Evolutionary conservation across 2,329 filamentous ascomycete species (phyloP).

Genomic region (Scytalidium lignicola): DNA sequence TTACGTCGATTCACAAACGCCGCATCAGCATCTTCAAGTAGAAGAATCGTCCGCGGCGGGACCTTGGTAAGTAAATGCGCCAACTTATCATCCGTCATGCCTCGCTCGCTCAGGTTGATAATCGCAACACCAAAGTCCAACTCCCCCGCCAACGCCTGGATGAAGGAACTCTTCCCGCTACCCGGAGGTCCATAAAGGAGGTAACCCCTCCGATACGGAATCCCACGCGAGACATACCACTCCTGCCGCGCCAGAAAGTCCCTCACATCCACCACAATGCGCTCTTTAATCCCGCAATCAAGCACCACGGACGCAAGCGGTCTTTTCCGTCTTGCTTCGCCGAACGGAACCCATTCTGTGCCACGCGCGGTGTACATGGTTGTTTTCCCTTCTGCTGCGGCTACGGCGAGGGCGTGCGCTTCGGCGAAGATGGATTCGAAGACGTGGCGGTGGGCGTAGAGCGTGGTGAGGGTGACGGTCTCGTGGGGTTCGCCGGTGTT

Average conservation of each 20-base stretch:
- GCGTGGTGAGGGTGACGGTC: slow-evolving; percentile 83
- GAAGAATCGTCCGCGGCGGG: slow-evolving; percentile 47
- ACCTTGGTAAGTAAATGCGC: slow-evolving; percentile 44
- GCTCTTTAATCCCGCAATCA: slow-evolving; percentile 65
- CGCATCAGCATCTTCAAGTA: slow-evolving; percentile 52
- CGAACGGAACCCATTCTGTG: slow-evolving; percentile 80
- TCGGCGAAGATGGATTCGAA: slow-evolving; percentile 89
- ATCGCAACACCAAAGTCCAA: slow-evolving; percentile 49
- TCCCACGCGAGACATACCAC: slow-evolving; percentile 78
- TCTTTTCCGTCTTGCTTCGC: slow-evolving; percentile 78
- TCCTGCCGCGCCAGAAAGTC: slow-evolving; percentile 63
- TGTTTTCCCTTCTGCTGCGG: slow-evolving; percentile 86
- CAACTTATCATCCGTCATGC: slow-evolving; percentile 54
- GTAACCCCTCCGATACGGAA: slow-evolving; percentile 73
- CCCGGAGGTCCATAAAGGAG: slow-evolving; percentile 73
- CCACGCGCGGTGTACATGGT: slow-evolving; percentile 83
- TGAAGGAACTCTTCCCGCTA: slow-evolving; percentile 85
- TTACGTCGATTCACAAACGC: slow-evolving; percentile 48
- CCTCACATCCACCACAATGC: slow-evolving; percentile 43
- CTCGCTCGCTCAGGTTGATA: slow-evolving; percentile 42
- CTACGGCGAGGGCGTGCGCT: slow-evolving; percentile 73
- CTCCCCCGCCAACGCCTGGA: slow-evolving; percentile 81
- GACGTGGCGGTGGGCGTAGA: slow-evolving; percentile 83
- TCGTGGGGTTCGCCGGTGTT: slow-evolving; percentile 88
- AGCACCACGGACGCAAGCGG: slow-evolving; percentile 85